Evolutionary conservation across 75 land plant genomes (phyloP), one percentile per base, ranked within the genome.

Genomic region (Sequoia sempervirens): DNA sequence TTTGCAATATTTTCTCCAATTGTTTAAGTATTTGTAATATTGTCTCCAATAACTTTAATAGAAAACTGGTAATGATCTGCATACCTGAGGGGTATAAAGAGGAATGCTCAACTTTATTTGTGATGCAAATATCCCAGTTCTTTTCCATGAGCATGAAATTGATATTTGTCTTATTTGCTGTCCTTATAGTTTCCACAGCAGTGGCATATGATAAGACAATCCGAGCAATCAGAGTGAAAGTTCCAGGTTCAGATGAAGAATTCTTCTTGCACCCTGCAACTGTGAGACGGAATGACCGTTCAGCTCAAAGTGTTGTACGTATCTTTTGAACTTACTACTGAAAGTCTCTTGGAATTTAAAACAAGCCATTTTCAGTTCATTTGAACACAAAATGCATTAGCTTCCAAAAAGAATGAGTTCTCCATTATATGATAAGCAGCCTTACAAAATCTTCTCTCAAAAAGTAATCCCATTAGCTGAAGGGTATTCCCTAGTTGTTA

Each of bases 251-350:
- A 61, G 90, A 92, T 82, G 96, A 97, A 83, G 96, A 95, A 80
- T 96, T 97, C 81, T 82, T 90, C 66, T 85, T 97, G 84, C 99
- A 96, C 86, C 99, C 99, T 83, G 99, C 99, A 68, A 97, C 95
- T 54, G 98, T 97, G 30, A 91, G 99, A 47, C 87, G 98, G 41
- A 97, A 96, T 88, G 99, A 97, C 81, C 92, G 94, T 14, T 97
- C 99, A 79, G 99, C 99, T 32, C 93, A 93, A 87, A 96, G 98
- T 90, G 95, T 97, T 85, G 99, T 97, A 93, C 32, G 96, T 84
- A 79, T 11, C 15, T 75, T 61, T 45, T 38, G 5, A 80, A 52
- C 26, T 58, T 17, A 81, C 11, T 40, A 4, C 38, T 78, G 3
- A 10, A 76, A 20, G n/a, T 76, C 79, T 76, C 79, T 76, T 40